Evolutionary conservation across 2,329 filamentous ascomycete species (phyloP).

Genomic region (Aureobasidium sp.): DNA sequence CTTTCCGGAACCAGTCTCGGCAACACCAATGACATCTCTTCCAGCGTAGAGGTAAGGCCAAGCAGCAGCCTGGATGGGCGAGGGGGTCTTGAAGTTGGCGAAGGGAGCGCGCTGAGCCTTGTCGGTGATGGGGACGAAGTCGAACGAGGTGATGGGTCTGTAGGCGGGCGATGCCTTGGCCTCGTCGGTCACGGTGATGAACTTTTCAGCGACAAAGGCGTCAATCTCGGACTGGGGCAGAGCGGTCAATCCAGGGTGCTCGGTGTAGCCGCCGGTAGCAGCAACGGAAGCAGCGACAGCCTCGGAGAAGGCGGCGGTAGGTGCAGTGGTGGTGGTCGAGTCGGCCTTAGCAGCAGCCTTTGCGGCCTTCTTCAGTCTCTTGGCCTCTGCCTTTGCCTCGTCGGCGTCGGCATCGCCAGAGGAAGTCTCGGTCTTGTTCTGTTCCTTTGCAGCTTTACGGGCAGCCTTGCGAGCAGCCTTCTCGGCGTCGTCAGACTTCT

Average conservation of each 20-base stretch:
- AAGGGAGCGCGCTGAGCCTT: conserved; percentile 55
- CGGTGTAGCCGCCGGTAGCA: conserved; percentile 43
- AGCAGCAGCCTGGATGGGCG: conserved; percentile 86
- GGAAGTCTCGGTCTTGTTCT: conserved; percentile 21
- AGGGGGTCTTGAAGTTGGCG: conserved; percentile 68
- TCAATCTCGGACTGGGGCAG: conserved; percentile 71
- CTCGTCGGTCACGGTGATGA: conserved; percentile 72
- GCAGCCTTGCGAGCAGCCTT: conserved; percentile 36
- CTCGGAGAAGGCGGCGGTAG: conserved; percentile 7
- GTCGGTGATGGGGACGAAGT: conserved; percentile 61
- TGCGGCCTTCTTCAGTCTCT: conserved; percentile 29
- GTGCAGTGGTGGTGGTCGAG: conserved; percentile 2
- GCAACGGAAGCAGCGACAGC: conserved; percentile 21
- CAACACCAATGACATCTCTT: conserved; percentile 87
- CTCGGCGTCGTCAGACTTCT: conserved; percentile 23
- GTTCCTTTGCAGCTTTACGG: conserved; percentile 34
- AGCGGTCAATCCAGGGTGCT: conserved; percentile 54
- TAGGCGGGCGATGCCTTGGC: conserved; percentile 44
- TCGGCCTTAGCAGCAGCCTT: conserved; percentile 21
- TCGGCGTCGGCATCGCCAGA: conserved; percentile 14
- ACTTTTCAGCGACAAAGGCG: conserved; percentile 64
- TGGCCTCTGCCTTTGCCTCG: conserved; percentile 23
- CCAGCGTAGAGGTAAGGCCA: conserved; percentile 89
- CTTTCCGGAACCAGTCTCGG: conserved; percentile 91
- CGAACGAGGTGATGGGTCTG: conserved; percentile 74